Evolutionary conservation across 148 eudicot species (phyloP).

Genomic region (Persicaria maculosa): DNA sequence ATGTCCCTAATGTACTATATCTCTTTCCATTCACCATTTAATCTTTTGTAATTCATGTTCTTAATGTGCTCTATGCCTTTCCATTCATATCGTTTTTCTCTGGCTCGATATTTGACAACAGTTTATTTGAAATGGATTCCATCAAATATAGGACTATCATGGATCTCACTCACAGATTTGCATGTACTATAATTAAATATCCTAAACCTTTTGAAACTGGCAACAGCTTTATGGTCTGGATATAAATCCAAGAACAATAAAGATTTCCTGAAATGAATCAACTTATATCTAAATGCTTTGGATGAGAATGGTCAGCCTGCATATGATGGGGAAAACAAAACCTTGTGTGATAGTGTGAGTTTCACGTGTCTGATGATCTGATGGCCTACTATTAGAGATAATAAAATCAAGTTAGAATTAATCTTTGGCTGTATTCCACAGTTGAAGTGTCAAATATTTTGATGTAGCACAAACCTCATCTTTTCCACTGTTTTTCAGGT

Average conservation of each 20-base stretch:
- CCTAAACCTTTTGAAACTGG: background rate
- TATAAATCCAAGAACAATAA: constrained; percentile 93
- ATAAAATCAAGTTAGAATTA: constrained; percentile 82
- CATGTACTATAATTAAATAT: constrained; percentile 1
- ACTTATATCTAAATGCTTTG: constrained; percentile 85
- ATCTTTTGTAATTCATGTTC: too few relatives aligned
- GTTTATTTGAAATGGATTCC: background rate
- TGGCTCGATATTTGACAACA: background rate
- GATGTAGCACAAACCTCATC: background rate
- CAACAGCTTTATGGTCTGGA: constrained; percentile 94
- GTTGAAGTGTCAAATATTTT: constrained; percentile 27
- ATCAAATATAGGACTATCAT: background rate
- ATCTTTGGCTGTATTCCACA: constrained; percentile 99
- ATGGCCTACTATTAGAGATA: constrained; percentile 76
- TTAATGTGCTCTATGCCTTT: background rate
- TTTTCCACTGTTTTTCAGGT: background rate
- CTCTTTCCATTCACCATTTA: too few relatives aligned
- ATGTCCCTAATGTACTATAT: background rate
- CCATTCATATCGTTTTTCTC: background rate
- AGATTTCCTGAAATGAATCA: constrained; percentile 74
- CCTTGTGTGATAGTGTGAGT: constrained; percentile 89
- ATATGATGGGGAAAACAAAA: constrained; percentile 83
- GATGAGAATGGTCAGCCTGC: constrained; percentile 83
- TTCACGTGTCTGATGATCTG: constrained; percentile 76
- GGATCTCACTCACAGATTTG: background rate